Percentiles rank a stretch among this genome's conserved stretches.
Conservation (phyloP, 768 basidiomycete species). For the Gyrodon lividus region DNA sequence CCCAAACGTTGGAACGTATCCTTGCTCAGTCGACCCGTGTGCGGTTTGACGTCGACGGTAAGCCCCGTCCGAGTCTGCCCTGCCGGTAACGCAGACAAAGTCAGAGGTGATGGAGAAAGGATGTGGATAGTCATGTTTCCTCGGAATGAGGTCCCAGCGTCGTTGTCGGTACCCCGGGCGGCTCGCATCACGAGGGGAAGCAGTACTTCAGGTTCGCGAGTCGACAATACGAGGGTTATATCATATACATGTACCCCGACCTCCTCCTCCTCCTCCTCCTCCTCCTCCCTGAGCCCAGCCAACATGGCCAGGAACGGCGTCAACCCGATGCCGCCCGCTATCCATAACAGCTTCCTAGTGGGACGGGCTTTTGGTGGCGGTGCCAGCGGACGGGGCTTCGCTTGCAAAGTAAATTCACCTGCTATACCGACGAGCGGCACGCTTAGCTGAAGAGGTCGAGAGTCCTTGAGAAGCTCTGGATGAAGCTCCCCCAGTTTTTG, state of each 20-base stretch:
- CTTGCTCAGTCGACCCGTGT: conserved; percentile 21
- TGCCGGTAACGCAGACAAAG: background rate
- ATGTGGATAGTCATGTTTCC: conserved; percentile 38
- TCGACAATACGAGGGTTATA: conserved; percentile 49
- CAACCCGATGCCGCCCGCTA: conserved; percentile 64
- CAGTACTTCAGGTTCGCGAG: conserved; percentile 53
- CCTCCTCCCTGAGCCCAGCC: conserved; percentile 8
- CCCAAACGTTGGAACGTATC: conserved; percentile 4
- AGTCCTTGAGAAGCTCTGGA: conserved; percentile 42
- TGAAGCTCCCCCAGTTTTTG: conserved; percentile 38
- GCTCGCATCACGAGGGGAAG: conserved; percentile 36
- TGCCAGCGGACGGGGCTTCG: background rate
- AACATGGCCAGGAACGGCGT: conserved; percentile 68
- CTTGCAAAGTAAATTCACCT: conserved; percentile 47
- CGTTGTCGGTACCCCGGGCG: background rate
- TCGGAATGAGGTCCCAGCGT: background rate
- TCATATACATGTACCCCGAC: conserved; percentile 23
- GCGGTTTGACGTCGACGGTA: conserved; percentile 13
- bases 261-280: background rate
- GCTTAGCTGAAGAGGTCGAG: conserved; percentile 37
- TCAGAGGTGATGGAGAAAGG: conserved; percentile 26
- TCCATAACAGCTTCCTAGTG: conserved; percentile 43
- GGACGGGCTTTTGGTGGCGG: background rate
- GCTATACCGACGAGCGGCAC: conserved; percentile 50
- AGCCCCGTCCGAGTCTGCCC: conserved; percentile 12